Evolutionary conservation across 140 eudicot species (phyloP), one percentile per base, ranked within the genome.

Genomic region (Eryngium alpinum): DNA sequence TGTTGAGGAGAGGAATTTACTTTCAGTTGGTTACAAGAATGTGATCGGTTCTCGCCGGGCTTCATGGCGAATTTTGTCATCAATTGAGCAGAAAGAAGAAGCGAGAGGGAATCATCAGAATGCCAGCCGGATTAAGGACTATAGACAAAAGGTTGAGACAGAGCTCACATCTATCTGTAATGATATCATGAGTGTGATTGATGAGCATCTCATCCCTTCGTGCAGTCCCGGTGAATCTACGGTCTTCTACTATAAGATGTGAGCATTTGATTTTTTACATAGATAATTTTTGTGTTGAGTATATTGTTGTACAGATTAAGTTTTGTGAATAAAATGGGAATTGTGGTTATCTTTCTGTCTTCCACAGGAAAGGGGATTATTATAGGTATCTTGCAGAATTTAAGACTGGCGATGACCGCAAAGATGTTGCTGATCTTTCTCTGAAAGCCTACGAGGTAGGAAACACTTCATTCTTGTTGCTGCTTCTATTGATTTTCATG

Each of bases 171-270:
- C 87, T 83, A 92, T 92, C 84, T 90, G 97, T 81, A 88, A 59
- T 62, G 92, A 92, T 82, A 92, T 92, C 80, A 92, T 92, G 97
- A 78, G 67, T 52, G 91, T 92, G 13, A 87, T 92, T 81, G 91
- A 92, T 88, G 92, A 92, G 46, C 96, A 92, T 89, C 92, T 92
- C 62, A 92, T 92, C 80, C 97, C 97, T 53, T 89, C 97, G 1
- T 84, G 86, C 33, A 76, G 83, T 14, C 89, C 89, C 59, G 96
- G 93, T 57, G 97, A 92, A 86, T 91, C 97, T n/a, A 84, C 80
- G 63, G 97, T 92, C 79, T 92, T 92, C 82, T 92, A 89, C 82
- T 86, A 92, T 88, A 92, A 92, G 83, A 92, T 92, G 97, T 92
- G 78, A 89, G 96, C 77, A 52, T 28, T 71, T 70, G 73, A 86